These are phyloP conservation scores for Alternaria brassicae DNA, from an alignment of 2,329 filamentous ascomycete genomes.

Conservation along the genomic window DNA sequence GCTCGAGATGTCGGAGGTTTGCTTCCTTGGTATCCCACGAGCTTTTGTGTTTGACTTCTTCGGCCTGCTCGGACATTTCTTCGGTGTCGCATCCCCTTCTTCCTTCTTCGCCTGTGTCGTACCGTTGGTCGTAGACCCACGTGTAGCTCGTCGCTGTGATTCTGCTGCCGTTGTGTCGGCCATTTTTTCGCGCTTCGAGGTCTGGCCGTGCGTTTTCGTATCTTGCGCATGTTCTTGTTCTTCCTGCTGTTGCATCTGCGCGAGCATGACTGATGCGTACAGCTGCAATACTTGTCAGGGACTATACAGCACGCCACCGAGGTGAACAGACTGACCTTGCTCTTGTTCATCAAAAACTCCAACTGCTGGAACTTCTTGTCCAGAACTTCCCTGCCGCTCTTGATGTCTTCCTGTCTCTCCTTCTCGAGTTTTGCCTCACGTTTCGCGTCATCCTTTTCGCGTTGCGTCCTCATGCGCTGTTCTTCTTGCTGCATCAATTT, in stretches of 20 bases:
- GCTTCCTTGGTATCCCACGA: slow-evolving; percentile 50
- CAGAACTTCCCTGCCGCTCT: slow-evolving; percentile 54
- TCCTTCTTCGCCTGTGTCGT: slow-evolving; percentile 22
- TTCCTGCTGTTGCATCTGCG: slow-evolving; percentile 61
- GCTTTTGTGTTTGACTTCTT: slow-evolving; percentile 48
- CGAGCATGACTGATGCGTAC: slow-evolving; percentile 60
- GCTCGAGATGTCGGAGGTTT: slow-evolving; percentile 59
- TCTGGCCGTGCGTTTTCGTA: slow-evolving; percentile 54
- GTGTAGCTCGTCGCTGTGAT: slow-evolving; percentile 56
- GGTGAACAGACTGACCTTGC: slow-evolving; percentile 47
- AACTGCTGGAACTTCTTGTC: slow-evolving; percentile 61
- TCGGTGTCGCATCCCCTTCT: slow-evolving; percentile 24
- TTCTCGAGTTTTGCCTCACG: slow-evolving; percentile 54
- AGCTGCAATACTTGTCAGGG: slow-evolving; percentile 38
- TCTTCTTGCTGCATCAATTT: slow-evolving; percentile 56
- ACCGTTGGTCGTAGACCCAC: slow-evolving; percentile 40
- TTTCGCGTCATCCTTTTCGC: slow-evolving; percentile 55
- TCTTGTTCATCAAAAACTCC: slow-evolving; percentile 61
- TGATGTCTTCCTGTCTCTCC: slow-evolving; percentile 56
- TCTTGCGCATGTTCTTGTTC: slow-evolving; percentile 56
- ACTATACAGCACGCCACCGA: neutral
- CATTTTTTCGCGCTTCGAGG: slow-evolving; percentile 55
- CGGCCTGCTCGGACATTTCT: slow-evolving; percentile 46
- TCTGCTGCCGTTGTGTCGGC: slow-evolving; percentile 57
- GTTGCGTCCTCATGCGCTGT: slow-evolving; percentile 52